Evolutionary conservation across 1,284 basidiomycete genomes (phyloP).

Genomic region (Peniophora sp.): DNA sequence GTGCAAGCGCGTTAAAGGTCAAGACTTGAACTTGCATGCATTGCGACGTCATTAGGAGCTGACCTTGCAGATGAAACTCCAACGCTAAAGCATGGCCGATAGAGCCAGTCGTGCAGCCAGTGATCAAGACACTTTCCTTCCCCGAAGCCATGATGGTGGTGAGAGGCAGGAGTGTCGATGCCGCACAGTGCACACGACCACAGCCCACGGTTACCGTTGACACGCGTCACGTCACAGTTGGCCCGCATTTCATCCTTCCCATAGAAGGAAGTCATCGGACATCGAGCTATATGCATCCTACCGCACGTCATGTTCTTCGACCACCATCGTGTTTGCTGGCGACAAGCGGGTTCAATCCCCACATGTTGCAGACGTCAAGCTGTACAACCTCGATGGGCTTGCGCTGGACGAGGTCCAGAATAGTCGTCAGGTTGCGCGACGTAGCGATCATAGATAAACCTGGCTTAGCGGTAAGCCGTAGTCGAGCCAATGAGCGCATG

Average conservation of each 20-base stretch:
- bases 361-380: background rate
- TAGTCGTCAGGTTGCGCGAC: background rate
- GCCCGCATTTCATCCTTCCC: too few species aligned
- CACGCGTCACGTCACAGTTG: too few species aligned
- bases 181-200: too few species aligned
- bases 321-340: too few species aligned
- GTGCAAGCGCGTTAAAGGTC: too few species aligned
- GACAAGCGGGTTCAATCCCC: too few species aligned
- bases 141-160: too few species aligned
- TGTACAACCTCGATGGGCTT: background rate
- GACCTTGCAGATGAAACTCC: slow-evolving; percentile 16
- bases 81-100: slow-evolving; percentile 18
- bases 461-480: background rate
- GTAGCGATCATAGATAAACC: background rate
- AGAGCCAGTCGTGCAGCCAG: slow-evolving; percentile 16
- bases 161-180: too few species aligned
- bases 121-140: slow-evolving; percentile 11
- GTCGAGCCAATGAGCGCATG: background rate
- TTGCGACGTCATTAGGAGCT: background rate
- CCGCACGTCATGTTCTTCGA: too few species aligned
- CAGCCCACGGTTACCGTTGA: too few species aligned
- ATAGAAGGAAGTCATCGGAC: background rate
- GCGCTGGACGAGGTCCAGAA: background rate
- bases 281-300: too few species aligned
- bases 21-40: background rate